Base-by-base conservation (phyloP, 345 rosid species). In the Hibiscus trionum region DNA sequence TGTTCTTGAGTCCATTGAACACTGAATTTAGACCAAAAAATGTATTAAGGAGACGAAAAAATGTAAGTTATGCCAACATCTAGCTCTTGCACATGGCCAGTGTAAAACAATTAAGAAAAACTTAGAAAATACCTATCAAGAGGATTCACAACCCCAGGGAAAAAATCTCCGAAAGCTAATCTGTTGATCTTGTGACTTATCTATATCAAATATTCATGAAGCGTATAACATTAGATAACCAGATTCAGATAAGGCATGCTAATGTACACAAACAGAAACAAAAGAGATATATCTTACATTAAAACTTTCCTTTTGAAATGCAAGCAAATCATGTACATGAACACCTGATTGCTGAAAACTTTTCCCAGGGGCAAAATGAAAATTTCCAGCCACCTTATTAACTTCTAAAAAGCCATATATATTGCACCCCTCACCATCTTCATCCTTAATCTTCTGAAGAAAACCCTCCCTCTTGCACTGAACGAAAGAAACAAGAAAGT, bases 361-460 rank as follows among this genome's bases (percentile, higher is more conserved):
- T 84, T 95, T 95, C 74, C 97, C 99, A 58, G 98, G 98, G 66
- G 99, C 97, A 87, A 95, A 95, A 77, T 95, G 97, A 76, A 92
- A 95, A 80, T 95, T 92, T 39, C 97, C 99, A 11, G 99, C 98
- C 60, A 95, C 99, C 81, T 92, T 95, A 75, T 95, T 95, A 68
- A 92, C 97, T 81, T 92, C 99, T 80, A 95, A 81, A 80, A 92
- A 92, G 31, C 98, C 99, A 82, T 92, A 90, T 39, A 92, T 77
- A 80, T 90, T 95, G 82, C 99, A 92, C 47, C 98, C 96, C 86
- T 92, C 97, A 52, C 99, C 99, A 80, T 89, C 97, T 83, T 92
- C 97, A 71, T 92, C 99, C 82, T 92, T 90, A 58, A 92, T 86
- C 80, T 82, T 89, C 77, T 89, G 90, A 66, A 92, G 84, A 77